Evolutionary conservation across 495 filamentous ascomycete species (phyloP).

Genomic region (Cercophora scortea): DNA sequence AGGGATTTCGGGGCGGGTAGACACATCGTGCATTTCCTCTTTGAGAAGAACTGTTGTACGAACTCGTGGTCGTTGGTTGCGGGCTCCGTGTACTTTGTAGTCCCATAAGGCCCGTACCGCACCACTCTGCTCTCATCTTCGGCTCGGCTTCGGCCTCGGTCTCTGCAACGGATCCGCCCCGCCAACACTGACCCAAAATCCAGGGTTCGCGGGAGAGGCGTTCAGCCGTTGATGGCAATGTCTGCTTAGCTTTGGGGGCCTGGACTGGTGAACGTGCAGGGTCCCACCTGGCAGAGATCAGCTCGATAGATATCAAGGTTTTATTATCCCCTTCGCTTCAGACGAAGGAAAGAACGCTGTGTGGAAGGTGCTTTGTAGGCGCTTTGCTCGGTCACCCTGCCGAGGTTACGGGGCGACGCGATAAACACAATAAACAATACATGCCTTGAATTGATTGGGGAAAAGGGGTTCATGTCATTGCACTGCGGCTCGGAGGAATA

Average conservation of each 20-base stretch:
- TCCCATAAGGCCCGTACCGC: too few relatives aligned
- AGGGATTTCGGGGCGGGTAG: background rate
- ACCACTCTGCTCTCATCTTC: background rate
- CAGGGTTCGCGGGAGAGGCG: background rate
- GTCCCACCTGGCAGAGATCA: too few relatives aligned
- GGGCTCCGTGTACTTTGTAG: too few relatives aligned
- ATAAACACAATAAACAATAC: background rate
- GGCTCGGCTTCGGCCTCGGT: background rate
- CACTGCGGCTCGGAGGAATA: background rate
- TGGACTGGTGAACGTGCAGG: too few relatives aligned
- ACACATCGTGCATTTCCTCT: background rate
- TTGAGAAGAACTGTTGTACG: slow-evolving; percentile 3
- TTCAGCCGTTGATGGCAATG: too few relatives aligned
- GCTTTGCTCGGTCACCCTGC: background rate
- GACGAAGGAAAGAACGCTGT: background rate
- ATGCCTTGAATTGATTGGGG: background rate
- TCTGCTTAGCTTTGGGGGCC: too few relatives aligned
- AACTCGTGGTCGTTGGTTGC: slow-evolving; percentile 1
- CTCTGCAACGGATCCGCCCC: background rate
- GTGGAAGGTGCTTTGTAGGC: background rate
- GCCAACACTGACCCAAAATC: background rate
- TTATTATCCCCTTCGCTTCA: background rate
- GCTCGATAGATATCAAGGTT: too few relatives aligned
- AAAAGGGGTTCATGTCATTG: background rate
- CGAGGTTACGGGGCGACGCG: background rate